phyloP scores from a whole-genome alignment of 2,329 filamentous ascomycete genomes.

The Penicillium sp. region DNA sequence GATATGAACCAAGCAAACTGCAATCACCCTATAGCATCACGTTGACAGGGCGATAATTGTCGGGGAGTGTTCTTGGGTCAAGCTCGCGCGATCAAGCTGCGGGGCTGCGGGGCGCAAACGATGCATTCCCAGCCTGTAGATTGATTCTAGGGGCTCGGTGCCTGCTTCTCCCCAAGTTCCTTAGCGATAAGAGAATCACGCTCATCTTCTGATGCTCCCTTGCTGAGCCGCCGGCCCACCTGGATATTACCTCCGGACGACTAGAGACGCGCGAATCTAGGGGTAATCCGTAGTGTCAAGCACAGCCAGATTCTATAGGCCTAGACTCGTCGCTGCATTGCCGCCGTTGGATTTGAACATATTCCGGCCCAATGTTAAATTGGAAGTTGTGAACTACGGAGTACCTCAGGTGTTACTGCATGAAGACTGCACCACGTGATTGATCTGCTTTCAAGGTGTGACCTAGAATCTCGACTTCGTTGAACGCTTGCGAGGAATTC shows the following conservation, averaged over 20 bases:
- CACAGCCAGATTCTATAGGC: conserved; percentile 22
- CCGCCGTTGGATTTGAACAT: conserved; percentile 29
- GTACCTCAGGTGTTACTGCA: conserved; percentile 7
- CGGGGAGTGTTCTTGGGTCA: background rate
- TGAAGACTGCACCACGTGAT: conserved; percentile 21
- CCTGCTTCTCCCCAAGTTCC: conserved; percentile 7
- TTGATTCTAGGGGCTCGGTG: conserved; percentile 8
- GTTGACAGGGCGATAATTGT: conserved; percentile 3
- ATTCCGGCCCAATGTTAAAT: too few species aligned
- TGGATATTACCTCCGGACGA: conserved; percentile 19
- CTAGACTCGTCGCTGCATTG: conserved; percentile 18
- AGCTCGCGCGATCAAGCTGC: conserved; percentile 8
- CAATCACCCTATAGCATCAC: background rate
- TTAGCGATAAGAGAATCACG: conserved; percentile 1
- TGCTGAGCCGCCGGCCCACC: conserved; percentile 9
- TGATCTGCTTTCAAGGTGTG: background rate
- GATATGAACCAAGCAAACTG: background rate
- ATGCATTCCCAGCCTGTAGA: conserved; percentile 22
- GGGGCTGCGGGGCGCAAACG: background rate
- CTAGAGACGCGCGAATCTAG: conserved; percentile 17
- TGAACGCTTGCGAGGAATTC: background rate
- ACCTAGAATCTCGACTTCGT: too few species aligned
- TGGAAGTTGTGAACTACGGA: too few species aligned
- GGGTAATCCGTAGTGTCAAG: conserved; percentile 25
- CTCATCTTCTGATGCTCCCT: conserved; percentile 5